Conservation (phyloP, 129 eudicot genomes). For the Arctium minus region DNA sequence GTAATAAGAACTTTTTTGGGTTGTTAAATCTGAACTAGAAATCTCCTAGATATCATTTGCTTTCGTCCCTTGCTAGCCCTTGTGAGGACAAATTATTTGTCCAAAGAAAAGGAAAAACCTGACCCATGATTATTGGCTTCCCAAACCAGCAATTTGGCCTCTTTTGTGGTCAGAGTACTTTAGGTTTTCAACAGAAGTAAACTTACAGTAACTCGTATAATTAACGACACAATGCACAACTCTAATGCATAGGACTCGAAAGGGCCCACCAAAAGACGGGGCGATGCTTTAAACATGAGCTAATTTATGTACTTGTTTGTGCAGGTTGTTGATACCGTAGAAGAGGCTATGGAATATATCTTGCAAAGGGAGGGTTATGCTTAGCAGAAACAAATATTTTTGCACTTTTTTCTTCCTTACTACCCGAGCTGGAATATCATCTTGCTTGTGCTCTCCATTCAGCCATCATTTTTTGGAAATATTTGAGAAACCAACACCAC, state of each 20-base stretch:
- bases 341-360: conserved; percentile 75
- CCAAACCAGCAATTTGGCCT: background rate
- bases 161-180: background rate
- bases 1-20: background rate
- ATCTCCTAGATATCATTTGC: background rate
- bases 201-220: background rate
- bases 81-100: background rate
- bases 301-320: background rate
- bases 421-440: background rate
- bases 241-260: background rate
- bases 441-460: background rate
- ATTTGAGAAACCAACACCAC: background rate
- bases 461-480: background rate
- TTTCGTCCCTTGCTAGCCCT: background rate
- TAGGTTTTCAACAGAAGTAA: background rate
- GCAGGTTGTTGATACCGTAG: conserved; percentile 83
- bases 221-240: background rate
- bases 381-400: background rate
- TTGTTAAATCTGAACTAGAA: background rate
- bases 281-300: background rate
- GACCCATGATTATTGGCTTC: background rate
- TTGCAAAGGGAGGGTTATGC: conserved; percentile 31
- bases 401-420: background rate
- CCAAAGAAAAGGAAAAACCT: conserved; percentile 1
- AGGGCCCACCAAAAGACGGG: background rate